Evolutionary conservation across 495 filamentous ascomycete genomes (phyloP).

Genomic region (Amorphotheca resinae): DNA sequence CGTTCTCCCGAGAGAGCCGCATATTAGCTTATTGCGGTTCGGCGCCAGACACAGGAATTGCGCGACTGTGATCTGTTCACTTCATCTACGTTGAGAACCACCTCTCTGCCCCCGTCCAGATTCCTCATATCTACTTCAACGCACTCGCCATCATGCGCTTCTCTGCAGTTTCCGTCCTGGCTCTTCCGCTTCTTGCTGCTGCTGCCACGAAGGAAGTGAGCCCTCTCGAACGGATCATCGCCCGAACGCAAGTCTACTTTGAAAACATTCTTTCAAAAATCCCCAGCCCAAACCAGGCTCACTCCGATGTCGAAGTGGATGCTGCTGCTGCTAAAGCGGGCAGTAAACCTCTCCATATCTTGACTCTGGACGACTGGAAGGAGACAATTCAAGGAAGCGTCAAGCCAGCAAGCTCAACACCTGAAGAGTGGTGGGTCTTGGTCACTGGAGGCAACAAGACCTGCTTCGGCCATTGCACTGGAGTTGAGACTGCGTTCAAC

Average conservation of each 20-base stretch:
- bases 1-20: not conserved
- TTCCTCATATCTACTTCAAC: not conserved
- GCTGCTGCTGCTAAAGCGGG: slow-evolving; percentile 38
- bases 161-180: slow-evolving; percentile 43
- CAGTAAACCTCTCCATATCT: slow-evolving; percentile 38
- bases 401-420: slow-evolving; percentile 35
- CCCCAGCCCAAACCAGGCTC: slow-evolving; percentile 31
- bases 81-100: too few species aligned
- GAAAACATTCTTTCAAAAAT: slow-evolving; percentile 48
- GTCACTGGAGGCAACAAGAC: slow-evolving; percentile 80
- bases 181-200: slow-evolving; percentile 55
- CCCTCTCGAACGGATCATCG: slow-evolving; percentile 30
- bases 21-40: not conserved
- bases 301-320: slow-evolving; percentile 19
- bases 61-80: not conserved
- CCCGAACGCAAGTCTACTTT: slow-evolving; percentile 50
- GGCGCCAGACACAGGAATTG: not conserved
- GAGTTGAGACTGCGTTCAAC: slow-evolving; percentile 36
- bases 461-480: slow-evolving; percentile 51
- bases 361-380: slow-evolving; percentile 67
- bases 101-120: not conserved
- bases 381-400: slow-evolving; percentile 49
- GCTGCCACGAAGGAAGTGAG: slow-evolving; percentile 57
- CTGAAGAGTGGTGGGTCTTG: slow-evolving; percentile 72
- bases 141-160: slow-evolving; percentile 51